Percentiles rank a stretch among this genome's conserved stretches.
Evolutionary conservation across 1,284 basidiomycete species (phyloP).

Genomic region (Leccinum olivaceoglutinosum): DNA sequence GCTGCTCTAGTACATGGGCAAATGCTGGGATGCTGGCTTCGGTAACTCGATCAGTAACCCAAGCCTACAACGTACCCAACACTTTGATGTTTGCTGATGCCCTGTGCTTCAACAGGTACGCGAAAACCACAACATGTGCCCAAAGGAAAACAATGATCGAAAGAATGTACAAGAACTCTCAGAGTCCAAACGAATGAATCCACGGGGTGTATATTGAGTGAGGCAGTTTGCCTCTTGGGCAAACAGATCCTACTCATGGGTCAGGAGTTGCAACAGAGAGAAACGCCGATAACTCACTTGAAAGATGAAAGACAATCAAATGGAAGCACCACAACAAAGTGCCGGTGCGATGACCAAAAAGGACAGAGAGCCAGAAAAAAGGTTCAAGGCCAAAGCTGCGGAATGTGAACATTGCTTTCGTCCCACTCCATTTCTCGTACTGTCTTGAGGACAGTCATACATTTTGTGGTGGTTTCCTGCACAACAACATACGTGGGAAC

Average conservation of each 20-base stretch:
- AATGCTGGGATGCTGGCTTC: constrained; percentile 46
- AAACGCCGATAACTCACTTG: not conserved
- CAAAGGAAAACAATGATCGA: not conserved
- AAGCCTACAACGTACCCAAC: constrained; percentile 13
- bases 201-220: not conserved
- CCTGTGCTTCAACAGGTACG: constrained; percentile 3
- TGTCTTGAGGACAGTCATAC: constrained; percentile 3
- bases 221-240: constrained; percentile 2
- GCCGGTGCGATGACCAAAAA: not conserved
- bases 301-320: not conserved
- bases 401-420: not conserved
- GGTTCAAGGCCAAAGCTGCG: not conserved
- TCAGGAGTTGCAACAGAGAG: not conserved
- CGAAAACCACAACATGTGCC: not conserved
- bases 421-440: not conserved
- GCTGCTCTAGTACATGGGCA: constrained; percentile 66
- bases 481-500: no score
- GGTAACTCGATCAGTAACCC: not conserved
- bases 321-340: constrained; percentile 2
- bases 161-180: constrained; percentile 6
- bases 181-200: constrained; percentile 1
- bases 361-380: not conserved
- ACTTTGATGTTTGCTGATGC: constrained; percentile 6
- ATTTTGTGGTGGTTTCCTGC: not conserved
- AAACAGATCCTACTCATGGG: not conserved